A percentile compares a stretch with the other conserved stretches of the same genome.
Evolutionary conservation across 495 filamentous ascomycete genomes (phyloP).

Genomic region (Lasiosphaeria hispida): DNA sequence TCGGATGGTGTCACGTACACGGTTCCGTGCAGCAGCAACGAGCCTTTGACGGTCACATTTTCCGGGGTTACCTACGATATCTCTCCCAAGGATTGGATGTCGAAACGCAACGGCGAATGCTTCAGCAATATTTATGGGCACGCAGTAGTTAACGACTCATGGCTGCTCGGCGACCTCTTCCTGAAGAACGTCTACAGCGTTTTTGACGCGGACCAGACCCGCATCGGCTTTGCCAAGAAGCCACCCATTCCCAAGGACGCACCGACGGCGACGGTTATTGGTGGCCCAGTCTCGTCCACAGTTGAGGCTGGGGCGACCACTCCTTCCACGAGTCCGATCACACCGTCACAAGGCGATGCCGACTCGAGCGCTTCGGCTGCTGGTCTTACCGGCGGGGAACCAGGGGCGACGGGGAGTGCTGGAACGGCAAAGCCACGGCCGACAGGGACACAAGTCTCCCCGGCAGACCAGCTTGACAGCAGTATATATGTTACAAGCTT

Average conservation of each 20-base stretch:
- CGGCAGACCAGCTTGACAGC: conserved; percentile 18
- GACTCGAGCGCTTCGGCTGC: too few species aligned
- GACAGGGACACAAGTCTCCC: conserved; percentile 14
- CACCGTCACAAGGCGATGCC: neutral
- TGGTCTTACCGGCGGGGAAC: too few species aligned
- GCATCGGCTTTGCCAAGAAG: conserved; percentile 49
- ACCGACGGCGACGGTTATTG: conserved; percentile 16
- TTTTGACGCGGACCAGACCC: conserved; percentile 66
- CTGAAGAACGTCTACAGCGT: conserved; percentile 88
- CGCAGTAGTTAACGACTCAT: conserved; percentile 45
- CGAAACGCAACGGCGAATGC: conserved; percentile 50
- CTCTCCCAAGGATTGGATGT: conserved; percentile 67
- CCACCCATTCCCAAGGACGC: conserved; percentile 13
- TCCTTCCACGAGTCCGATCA: conserved; percentile 6
- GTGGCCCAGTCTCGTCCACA: neutral
- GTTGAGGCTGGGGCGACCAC: conserved; percentile 2
- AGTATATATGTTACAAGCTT: conserved; percentile 15
- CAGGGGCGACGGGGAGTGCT: conserved; percentile 6
- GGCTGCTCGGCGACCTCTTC: conserved; percentile 81
- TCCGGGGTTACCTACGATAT: conserved; percentile 58
- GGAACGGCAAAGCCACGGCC: conserved; percentile 10
- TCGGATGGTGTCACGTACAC: conserved; percentile 55
- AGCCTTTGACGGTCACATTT: conserved; percentile 38
- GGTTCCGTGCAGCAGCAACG: conserved; percentile 68
- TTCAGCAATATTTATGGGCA: conserved; percentile 62